Percentiles rank a stretch among this genome's conserved stretches.
Conservation (phyloP, 495 filamentous ascomycete genomes). For the Cercophora samala region DNA sequence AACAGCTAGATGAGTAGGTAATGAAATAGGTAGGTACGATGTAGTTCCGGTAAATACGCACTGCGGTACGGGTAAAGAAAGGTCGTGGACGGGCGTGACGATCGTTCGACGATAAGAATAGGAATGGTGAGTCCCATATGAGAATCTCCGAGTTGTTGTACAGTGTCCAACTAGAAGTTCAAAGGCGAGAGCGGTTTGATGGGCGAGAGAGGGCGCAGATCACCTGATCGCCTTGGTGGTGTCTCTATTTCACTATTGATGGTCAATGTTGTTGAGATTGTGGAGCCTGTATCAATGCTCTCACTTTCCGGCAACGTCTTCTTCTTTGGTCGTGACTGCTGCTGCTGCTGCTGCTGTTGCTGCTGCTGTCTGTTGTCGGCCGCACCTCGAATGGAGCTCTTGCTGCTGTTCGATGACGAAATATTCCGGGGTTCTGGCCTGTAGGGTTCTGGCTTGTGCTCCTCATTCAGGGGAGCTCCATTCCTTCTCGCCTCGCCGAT, state of each 20-base stretch:
- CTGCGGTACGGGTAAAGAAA: constrained; percentile 1
- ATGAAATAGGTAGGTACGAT: background rate
- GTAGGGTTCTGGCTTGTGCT: constrained; percentile 17
- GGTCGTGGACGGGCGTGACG: constrained; percentile 2
- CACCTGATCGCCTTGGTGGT: constrained; percentile 34
- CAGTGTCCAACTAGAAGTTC: constrained; percentile 36
- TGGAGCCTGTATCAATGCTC: constrained; percentile 35
- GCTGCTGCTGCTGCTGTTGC: constrained; percentile 19
- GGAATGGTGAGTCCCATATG: background rate
- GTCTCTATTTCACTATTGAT: constrained; percentile 41
- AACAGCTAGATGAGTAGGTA: background rate
- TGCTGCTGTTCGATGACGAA: constrained; percentile 63
- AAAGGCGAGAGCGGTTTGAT: constrained; percentile 71
- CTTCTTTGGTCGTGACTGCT: constrained; percentile 33
- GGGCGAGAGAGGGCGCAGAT: constrained; percentile 60
- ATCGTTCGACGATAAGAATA: constrained; percentile 2
- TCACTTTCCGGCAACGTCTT: constrained; percentile 35
- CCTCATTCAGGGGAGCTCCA: constrained; percentile 4
- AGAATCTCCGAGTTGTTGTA: background rate
- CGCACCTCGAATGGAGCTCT: constrained; percentile 25
- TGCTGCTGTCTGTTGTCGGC: constrained; percentile 25
- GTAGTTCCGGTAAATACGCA: background rate
- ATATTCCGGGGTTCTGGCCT: constrained; percentile 42
- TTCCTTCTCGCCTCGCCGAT: constrained; percentile 14
- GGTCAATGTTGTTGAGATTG: constrained; percentile 42